A percentile compares a stretch with the other conserved stretches of the same genome.
Conservation (phyloP, 2,329 filamentous ascomycete genomes). For the Cytospora chrysosperma region DNA sequence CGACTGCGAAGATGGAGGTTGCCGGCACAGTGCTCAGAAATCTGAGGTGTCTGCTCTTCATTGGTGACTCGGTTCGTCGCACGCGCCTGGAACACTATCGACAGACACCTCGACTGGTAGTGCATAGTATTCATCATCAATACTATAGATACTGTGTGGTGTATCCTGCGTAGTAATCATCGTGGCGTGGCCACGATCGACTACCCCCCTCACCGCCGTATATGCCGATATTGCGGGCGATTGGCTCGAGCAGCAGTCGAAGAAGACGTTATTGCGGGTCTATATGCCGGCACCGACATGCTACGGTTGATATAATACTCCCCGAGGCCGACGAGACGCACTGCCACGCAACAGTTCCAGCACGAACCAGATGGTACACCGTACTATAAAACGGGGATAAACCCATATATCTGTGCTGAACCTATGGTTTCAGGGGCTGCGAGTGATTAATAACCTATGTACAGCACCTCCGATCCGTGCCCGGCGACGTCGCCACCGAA, state of each 20-base stretch:
- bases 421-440: too few relatives aligned
- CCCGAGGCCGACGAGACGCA: neutral
- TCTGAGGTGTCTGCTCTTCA: neutral
- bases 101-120: neutral
- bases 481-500: too few relatives aligned
- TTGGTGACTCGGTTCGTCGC: too few relatives aligned
- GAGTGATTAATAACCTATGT: too few relatives aligned
- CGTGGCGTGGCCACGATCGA: neutral
- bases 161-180: neutral
- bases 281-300: neutral
- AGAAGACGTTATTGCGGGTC: neutral
- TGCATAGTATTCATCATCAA: neutral
- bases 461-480: too few relatives aligned
- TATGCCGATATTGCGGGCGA: neutral
- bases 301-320: neutral
- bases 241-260: neutral
- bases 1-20: neutral
- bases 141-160: too few relatives aligned
- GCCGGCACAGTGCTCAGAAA: neutral
- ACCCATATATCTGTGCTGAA: too few relatives aligned
- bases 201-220: neutral
- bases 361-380: too few relatives aligned
- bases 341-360: too few relatives aligned
- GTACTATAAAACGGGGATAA: too few relatives aligned
- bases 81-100: too few relatives aligned